phyloP scores from a whole-genome alignment of 108 stramenopile genomes.

The Mediolabrus comicus region DNA sequence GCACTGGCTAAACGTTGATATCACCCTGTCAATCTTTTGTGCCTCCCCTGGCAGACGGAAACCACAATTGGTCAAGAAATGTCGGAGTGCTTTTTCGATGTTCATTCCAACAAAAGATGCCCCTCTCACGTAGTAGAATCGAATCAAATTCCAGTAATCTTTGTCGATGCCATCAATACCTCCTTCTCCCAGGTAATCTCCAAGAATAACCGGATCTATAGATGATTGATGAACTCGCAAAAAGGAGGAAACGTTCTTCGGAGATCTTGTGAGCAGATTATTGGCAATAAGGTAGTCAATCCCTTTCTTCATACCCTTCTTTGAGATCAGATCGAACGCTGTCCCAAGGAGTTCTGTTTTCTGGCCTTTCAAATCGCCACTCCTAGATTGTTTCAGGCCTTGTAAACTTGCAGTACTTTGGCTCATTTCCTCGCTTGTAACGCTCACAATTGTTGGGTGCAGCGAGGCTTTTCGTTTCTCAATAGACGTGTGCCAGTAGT shows the following conservation, averaged over 20 bases:
- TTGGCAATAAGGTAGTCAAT: constrained; percentile 91
- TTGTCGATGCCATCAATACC: constrained; percentile 65
- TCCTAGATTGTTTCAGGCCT: constrained; percentile 13
- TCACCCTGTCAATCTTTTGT: constrained; percentile 92
- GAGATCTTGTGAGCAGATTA: constrained; percentile 87
- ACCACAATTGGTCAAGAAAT: constrained; percentile 88
- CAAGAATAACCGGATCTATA: constrained; percentile 80
- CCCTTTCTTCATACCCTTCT: constrained; percentile 89
- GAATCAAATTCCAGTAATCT: constrained; percentile 90
- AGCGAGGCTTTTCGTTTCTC: constrained; percentile 42
- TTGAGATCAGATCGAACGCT: constrained; percentile 78
- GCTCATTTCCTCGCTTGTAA: neutral
- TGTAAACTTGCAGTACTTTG: neutral
- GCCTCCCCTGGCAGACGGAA: constrained; percentile 97
- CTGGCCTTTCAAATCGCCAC: constrained; percentile 33
- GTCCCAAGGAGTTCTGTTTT: constrained; percentile 48
- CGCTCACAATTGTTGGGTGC: neutral
- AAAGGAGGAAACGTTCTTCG: constrained; percentile 87
- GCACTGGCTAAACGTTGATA: constrained; percentile 89
- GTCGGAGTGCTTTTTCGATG: constrained; percentile 88
- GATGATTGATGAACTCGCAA: constrained; percentile 81
- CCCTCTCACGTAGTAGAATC: constrained; percentile 81
- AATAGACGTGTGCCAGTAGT: constrained; percentile 63
- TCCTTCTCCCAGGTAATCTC: constrained; percentile 90
- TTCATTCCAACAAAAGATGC: constrained; percentile 95